These are phyloP conservation scores for Exophiala oligosperma DNA, from an alignment of 2,329 filamentous ascomycete genomes.

Conservation along the genomic window DNA sequence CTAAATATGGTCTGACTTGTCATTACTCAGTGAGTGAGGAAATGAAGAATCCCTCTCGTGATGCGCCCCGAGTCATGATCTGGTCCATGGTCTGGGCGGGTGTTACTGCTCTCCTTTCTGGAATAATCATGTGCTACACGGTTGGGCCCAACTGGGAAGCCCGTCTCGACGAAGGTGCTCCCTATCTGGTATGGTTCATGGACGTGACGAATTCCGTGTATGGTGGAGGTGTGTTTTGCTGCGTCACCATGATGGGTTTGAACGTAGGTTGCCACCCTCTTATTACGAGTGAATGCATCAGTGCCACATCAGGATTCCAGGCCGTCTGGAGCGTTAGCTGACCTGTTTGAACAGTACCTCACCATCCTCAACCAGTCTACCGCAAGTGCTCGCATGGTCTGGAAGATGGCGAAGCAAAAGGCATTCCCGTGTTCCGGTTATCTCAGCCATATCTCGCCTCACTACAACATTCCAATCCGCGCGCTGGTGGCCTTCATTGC, in stretches of 20 bases:
- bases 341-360: not conserved
- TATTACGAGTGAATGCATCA: too few relatives aligned
- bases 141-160: constrained; percentile 5
- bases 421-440: constrained; percentile 58
- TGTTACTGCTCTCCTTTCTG: not conserved
- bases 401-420: constrained; percentile 52
- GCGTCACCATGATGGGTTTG: constrained; percentile 5
- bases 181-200: constrained; percentile 35
- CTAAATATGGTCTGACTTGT: not conserved
- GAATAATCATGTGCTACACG: constrained; percentile 4
- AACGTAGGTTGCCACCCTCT: not conserved
- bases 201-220: constrained; percentile 41
- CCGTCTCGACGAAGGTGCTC: not conserved
- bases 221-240: constrained; percentile 23
- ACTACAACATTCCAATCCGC: constrained; percentile 56
- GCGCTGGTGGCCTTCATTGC: constrained; percentile 1
- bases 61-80: constrained; percentile 3
- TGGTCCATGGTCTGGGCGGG: constrained; percentile 1
- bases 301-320: too few relatives aligned
- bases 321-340: not conserved
- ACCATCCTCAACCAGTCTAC: constrained; percentile 1
- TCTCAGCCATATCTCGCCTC: constrained; percentile 55
- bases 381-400: constrained; percentile 3
- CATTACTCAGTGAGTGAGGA: not conserved
- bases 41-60: constrained; percentile 55